Evolutionary conservation across 352 stramenopile species (phyloP).

Genomic region (Phytophthora quininea): DNA sequence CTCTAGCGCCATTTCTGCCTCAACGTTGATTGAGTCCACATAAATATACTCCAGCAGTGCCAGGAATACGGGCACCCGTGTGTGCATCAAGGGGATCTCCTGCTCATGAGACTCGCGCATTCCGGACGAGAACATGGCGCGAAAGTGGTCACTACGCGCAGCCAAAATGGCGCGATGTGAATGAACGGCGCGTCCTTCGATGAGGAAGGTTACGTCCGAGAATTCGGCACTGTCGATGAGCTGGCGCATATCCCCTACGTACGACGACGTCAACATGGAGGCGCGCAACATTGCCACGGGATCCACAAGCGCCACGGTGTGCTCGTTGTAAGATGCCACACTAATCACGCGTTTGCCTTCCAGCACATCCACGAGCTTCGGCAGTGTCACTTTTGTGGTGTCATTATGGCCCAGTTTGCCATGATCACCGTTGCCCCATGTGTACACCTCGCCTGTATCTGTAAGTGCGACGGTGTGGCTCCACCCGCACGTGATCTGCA

Average conservation of each 20-base stretch:
- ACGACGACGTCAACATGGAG: slow-evolving; percentile 84
- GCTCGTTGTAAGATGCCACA: slow-evolving; percentile 98
- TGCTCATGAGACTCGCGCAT: slow-evolving; percentile 91
- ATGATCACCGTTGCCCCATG: slow-evolving; percentile 93
- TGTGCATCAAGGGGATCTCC: slow-evolving; percentile 90
- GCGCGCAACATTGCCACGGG: slow-evolving; percentile 77
- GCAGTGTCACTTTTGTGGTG: slow-evolving; percentile 94
- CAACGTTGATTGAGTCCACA: slow-evolving; percentile 94
- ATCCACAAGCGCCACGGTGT: slow-evolving; percentile 94
- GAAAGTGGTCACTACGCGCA: slow-evolving; percentile 95
- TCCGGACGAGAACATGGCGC: slow-evolving; percentile 93
- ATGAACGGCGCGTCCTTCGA: slow-evolving; percentile 84
- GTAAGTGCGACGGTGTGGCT: slow-evolving; percentile 96
- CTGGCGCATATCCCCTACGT: slow-evolving; percentile 90
- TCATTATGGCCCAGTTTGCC: slow-evolving; percentile 96
- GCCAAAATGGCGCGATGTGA: slow-evolving; percentile 92
- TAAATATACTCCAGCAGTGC: slow-evolving; percentile 97
- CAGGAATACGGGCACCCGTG: slow-evolving; percentile 92
- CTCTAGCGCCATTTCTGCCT: slow-evolving; percentile 92
- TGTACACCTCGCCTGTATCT: slow-evolving; percentile 92
- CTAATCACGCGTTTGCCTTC: slow-evolving; percentile 93
- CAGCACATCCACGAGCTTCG: slow-evolving; percentile 92
- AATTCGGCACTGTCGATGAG: slow-evolving; percentile 93
- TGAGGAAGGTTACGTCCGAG: slow-evolving; percentile 88
- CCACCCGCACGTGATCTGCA: slow-evolving; percentile 97